A percentile compares a stretch with the other conserved stretches of the same genome.
phyloP scores from a whole-genome alignment of 306 rosid species.

The Cyamopsis tetragonoloba region DNA sequence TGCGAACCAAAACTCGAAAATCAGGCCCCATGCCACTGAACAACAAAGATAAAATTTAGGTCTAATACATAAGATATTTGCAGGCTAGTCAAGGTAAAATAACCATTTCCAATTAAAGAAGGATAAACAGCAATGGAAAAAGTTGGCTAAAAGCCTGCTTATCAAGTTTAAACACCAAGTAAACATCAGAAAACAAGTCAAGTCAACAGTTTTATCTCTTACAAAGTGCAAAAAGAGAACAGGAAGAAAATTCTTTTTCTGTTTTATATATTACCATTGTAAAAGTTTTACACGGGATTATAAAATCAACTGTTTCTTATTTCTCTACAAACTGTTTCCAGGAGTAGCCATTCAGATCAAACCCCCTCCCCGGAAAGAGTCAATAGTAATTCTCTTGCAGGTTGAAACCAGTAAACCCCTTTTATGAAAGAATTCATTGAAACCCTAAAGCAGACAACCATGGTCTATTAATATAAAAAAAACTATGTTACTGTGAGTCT shows the following conservation, averaged over 20 bases:
- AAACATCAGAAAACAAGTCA: slow-evolving; percentile 2
- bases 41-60: slow-evolving; percentile 23
- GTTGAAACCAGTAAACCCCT: background rate
- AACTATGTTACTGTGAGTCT: background rate
- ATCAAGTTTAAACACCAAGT: background rate
- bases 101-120: background rate
- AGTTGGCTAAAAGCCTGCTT: background rate
- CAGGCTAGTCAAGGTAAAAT: background rate
- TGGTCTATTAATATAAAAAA: background rate
- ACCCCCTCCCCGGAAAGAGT: background rate
- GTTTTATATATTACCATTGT: background rate
- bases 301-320: background rate
- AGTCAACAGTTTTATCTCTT: background rate
- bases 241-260: background rate
- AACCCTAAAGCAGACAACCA: slow-evolving; percentile 1
- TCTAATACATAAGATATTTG: background rate
- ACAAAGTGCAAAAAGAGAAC: background rate
- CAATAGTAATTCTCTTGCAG: background rate
- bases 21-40: slow-evolving; percentile 98
- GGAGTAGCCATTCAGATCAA: background rate
- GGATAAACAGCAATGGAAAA: slow-evolving; percentile 2
- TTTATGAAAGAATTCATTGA: background rate
- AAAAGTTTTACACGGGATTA: background rate
- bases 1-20: slow-evolving; percentile 88
- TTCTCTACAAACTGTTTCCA: background rate